Base-by-base conservation (phyloP, 306 rosid genomes). In the Fragaria ananassa region DNA sequence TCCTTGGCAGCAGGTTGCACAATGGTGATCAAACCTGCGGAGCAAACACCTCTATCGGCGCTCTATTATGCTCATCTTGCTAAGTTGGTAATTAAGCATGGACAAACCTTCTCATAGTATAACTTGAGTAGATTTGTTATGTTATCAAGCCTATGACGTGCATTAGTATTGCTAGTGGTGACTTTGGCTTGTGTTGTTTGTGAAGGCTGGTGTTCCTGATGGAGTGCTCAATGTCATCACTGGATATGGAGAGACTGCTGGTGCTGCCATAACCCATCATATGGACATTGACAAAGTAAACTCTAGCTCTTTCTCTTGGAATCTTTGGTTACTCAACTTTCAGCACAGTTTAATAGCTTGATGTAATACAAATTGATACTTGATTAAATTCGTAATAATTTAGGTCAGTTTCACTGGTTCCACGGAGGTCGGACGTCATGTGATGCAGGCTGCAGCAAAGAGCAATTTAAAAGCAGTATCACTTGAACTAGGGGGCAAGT, bases 1-100 rank as follows among this genome's bases (percentile, higher is more conserved):
- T 78, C 98, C 51, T 87, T 93, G 66, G 97, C 98, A 12, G 93
- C 97, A 5, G 98, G 98, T 27, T 93, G 98, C 85, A 91, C 98
- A 19, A 85, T 93, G 90, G 62, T 93, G 67, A 74, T 90, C 73
- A 93, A 93, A 70, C 98, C 98, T 1, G 97, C 97, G 18, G 97
- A 93, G 83, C 98, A 93, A 31, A 87, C 97, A 11, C 95, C 98
- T 14, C 93, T 93, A 42, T 87, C 97, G 0, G 94, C 98, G 56
- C 89, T 93, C 56, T 91, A 76, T 50, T 90, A 83, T 80, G 98
- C 98, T 74, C 88, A 91, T 72, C 88, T 93, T 4, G 87, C 96
- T 31, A 91, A 93, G 61, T 25, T 83, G 91, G 98, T 90, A 31
- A 31, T 31, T 3, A 49, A 42, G 69, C n/a, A n/a, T 49, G 12